These are phyloP conservation scores for Apiospora pterosperma DNA, from an alignment of 2,329 filamentous ascomycete genomes.

Conservation along the genomic window DNA sequence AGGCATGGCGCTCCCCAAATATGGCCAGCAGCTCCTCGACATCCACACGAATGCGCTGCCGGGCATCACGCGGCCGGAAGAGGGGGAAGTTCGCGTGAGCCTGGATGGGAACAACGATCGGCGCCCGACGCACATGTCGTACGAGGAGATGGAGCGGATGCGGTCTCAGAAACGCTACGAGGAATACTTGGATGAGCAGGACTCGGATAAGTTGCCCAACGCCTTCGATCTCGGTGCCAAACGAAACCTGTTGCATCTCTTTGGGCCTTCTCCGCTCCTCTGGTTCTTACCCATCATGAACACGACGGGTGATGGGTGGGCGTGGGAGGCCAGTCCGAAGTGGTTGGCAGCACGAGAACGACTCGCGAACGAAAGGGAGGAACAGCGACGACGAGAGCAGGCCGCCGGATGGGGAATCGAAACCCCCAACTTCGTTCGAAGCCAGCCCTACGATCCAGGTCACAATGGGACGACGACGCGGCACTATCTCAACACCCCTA, in stretches of 20 bases:
- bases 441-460: slow-evolving; percentile 18
- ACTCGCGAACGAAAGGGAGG: slow-evolving; percentile 53
- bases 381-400: slow-evolving; percentile 61
- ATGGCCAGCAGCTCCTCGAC: slow-evolving; percentile 73
- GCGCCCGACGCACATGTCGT: slow-evolving; percentile 41
- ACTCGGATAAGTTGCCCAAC: slow-evolving; percentile 83
- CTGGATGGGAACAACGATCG: slow-evolving; percentile 15
- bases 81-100: slow-evolving; percentile 62
- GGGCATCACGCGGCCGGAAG: slow-evolving; percentile 75
- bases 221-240: slow-evolving; percentile 89
- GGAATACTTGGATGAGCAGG: slow-evolving; percentile 84
- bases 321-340: slow-evolving; percentile 79
- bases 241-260: slow-evolving; percentile 75
- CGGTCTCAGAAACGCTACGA: slow-evolving; percentile 55
- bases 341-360: slow-evolving; percentile 72
- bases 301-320: slow-evolving; percentile 89
- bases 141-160: slow-evolving; percentile 52
- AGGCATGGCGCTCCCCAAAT: slow-evolving; percentile 50
- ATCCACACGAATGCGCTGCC: slow-evolving; percentile 80
- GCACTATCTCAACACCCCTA: slow-evolving; percentile 27
- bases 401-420: slow-evolving; percentile 64
- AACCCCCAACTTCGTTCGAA: slow-evolving; percentile 18
- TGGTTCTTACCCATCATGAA: slow-evolving; percentile 83
- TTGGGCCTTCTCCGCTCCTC: slow-evolving; percentile 68
- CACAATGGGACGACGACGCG: slow-evolving; percentile 22